Conservation (phyloP, 768 basidiomycete genomes). For the Aureoboletus auriporus region DNA sequence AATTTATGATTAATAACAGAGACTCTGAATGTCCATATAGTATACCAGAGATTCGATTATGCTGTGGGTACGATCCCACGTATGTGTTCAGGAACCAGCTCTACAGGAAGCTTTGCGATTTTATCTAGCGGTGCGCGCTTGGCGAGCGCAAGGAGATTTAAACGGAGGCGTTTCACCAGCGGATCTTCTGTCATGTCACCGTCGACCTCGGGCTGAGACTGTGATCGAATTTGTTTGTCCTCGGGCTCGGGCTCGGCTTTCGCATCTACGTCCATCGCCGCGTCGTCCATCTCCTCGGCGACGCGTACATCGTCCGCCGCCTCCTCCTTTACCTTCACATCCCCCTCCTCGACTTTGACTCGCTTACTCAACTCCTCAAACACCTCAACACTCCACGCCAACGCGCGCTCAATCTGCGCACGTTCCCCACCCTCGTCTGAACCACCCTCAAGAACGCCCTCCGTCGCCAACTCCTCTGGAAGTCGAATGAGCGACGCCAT, state of each 20-base stretch:
- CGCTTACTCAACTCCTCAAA: slow-evolving; percentile 38
- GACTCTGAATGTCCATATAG: too few relatives aligned
- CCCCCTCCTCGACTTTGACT: background rate
- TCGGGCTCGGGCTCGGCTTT: background rate
- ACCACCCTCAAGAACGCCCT: slow-evolving; percentile 25
- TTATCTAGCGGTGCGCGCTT: slow-evolving; percentile 74
- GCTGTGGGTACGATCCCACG: slow-evolving; percentile 58
- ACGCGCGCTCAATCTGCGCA: slow-evolving; percentile 32
- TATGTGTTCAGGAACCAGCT: slow-evolving; percentile 64
- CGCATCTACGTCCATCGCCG: slow-evolving; percentile 21
- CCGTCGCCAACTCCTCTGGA: slow-evolving; percentile 37
- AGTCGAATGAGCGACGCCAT: slow-evolving; percentile 39
- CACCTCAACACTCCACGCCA: slow-evolving; percentile 53
- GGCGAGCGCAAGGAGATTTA: slow-evolving; percentile 73
- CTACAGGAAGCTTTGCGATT: slow-evolving; percentile 58
- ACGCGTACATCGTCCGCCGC: slow-evolving; percentile 1
- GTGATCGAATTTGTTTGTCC: background rate
- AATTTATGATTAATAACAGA: too few relatives aligned
- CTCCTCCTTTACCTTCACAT: slow-evolving; percentile 14
- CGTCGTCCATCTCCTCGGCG: slow-evolving; percentile 1
- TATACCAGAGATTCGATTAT: background rate
- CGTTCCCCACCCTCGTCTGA: slow-evolving; percentile 25
- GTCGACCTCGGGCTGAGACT: background rate
- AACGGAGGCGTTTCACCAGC: slow-evolving; percentile 51
- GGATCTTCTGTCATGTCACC: slow-evolving; percentile 40